phyloP scores from a whole-genome alignment of 257 asterid species.

The Coffea canephora region DNA sequence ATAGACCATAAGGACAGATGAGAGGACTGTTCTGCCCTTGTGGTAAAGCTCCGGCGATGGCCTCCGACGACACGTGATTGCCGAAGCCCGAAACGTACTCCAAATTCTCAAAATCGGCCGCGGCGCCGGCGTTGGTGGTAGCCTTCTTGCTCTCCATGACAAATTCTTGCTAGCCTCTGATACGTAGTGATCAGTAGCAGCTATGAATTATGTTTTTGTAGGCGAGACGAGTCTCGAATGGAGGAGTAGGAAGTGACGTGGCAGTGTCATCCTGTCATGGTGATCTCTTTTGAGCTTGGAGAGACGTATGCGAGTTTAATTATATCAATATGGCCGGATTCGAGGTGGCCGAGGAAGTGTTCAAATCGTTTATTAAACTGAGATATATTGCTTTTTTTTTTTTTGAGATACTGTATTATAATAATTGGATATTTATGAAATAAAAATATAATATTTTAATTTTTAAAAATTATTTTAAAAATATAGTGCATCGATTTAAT shows the following conservation, averaged over 20 bases:
- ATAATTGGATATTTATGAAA: no score
- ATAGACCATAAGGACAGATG: constrained; percentile 78
- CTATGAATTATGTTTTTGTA: background rate
- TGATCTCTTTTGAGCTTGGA: background rate
- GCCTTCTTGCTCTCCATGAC: constrained; percentile 30
- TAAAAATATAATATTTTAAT: no score
- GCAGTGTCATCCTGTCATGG: background rate
- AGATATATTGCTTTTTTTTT: no score
- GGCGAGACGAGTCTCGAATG: background rate
- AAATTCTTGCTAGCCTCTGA: background rate
- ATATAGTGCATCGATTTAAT: no score
- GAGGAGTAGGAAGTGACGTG: background rate
- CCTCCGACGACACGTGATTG: constrained; percentile 82
- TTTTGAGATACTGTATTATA: no score
- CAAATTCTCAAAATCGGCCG: constrained; percentile 41
- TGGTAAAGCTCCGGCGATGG: constrained; percentile 82
- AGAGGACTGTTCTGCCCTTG: constrained; percentile 83
- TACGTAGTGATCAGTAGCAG: background rate
- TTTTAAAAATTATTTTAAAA: no score
- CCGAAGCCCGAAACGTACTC: constrained; percentile 78
- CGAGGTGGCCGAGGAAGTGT: background rate
- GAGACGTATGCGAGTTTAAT: background rate
- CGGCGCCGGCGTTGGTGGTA: constrained; percentile 17
- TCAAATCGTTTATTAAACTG: no score
- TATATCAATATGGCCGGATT: background rate